A percentile compares a stretch with the other conserved stretches of the same genome.
Conservation (phyloP, 2,329 filamentous ascomycete species). For the Paracoccidioides brasiliensis region DNA sequence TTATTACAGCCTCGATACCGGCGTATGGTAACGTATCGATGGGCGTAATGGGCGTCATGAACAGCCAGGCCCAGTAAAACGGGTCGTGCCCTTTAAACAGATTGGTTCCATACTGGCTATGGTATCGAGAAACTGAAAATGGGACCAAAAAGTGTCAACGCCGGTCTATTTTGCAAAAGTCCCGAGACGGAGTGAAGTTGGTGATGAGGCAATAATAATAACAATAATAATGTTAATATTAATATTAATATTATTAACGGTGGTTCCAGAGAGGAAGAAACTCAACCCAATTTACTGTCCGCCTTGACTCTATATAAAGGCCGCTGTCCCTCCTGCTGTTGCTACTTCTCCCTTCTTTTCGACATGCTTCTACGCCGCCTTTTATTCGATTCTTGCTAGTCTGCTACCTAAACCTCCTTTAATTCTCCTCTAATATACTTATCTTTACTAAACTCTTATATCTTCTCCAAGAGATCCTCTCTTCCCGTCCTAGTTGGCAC, state of each 20-base stretch:
- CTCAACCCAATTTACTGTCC: background rate
- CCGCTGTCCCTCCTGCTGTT: background rate
- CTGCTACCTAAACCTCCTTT: conserved; percentile 1
- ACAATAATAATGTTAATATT: background rate
- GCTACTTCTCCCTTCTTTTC: background rate
- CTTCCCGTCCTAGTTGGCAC: background rate
- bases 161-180: background rate
- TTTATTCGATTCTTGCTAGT: background rate
- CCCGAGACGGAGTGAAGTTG: too few relatives aligned
- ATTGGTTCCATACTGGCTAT: background rate
- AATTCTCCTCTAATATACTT: background rate
- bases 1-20: too few relatives aligned
- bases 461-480: background rate
- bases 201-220: too few relatives aligned
- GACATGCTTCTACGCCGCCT: background rate
- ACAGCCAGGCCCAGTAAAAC: too few relatives aligned
- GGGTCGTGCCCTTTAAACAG: background rate
- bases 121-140: background rate
- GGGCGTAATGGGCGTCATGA: too few relatives aligned
- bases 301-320: background rate
- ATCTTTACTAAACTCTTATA: background rate
- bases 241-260: background rate
- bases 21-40: too few relatives aligned
- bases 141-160: background rate
- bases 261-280: too few relatives aligned